A percentile compares a stretch with the other conserved stretches of the same genome.
phyloP scores from a whole-genome alignment of 2,329 filamentous ascomycete species.

The Raffaelea deltoideospora region DNA sequence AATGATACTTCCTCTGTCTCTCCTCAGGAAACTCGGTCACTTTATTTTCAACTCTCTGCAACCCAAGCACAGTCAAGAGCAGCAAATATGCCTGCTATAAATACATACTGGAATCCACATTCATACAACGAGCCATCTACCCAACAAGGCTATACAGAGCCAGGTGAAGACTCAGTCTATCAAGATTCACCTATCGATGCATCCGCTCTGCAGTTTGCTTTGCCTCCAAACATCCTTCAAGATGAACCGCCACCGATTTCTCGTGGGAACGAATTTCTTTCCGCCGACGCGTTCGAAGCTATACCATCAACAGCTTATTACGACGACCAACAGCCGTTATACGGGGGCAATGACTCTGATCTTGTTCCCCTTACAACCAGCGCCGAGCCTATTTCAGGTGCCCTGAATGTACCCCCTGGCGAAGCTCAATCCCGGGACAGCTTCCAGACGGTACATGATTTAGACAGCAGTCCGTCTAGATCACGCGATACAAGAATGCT shows the following conservation, averaged over 20 bases:
- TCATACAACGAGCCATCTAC: slow-evolving; percentile 23
- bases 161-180: slow-evolving; percentile 20
- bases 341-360: slow-evolving; percentile 37
- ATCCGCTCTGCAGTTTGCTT: slow-evolving; percentile 35
- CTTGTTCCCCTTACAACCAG: slow-evolving; percentile 39
- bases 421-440: slow-evolving; percentile 34
- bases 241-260: slow-evolving; percentile 10
- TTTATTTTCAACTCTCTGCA: too few relatives aligned
- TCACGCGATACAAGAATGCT: slow-evolving; percentile 36
- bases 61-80: too few relatives aligned
- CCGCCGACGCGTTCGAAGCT: slow-evolving; percentile 10
- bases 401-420: slow-evolving; percentile 16
- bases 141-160: slow-evolving; percentile 19
- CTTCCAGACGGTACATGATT: slow-evolving; percentile 39
- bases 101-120: too few relatives aligned
- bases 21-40: too few relatives aligned
- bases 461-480: slow-evolving; percentile 39
- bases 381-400: slow-evolving; percentile 38
- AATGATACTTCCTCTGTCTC: too few relatives aligned
- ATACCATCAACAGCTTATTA: slow-evolving; percentile 22
- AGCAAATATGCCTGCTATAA: too few relatives aligned
- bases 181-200: slow-evolving; percentile 37
- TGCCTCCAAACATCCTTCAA: slow-evolving; percentile 34
- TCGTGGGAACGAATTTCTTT: neutral
- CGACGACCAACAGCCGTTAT: slow-evolving; percentile 20